Percentiles rank a stretch among this genome's conserved stretches.
Evolutionary conservation across 768 basidiomycete species (phyloP).

Genomic region (Hygrocybe punicea): DNA sequence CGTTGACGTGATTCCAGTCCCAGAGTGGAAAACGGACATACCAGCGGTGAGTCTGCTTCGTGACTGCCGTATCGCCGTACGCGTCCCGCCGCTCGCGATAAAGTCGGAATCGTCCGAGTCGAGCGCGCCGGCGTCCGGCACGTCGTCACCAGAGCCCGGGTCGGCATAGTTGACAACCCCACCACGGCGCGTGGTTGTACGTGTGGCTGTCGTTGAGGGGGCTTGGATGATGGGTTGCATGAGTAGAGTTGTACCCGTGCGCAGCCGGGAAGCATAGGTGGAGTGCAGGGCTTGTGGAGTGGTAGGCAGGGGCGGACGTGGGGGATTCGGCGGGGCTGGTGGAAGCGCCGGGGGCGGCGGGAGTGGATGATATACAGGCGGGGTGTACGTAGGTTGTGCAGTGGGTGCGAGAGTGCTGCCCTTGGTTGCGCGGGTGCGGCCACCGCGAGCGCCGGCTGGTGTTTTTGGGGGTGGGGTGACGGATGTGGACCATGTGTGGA

Average conservation of each 20-base stretch:
- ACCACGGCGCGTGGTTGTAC: conserved; percentile 56
- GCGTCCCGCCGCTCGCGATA: conserved; percentile 57
- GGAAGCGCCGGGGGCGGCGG: conserved; percentile 33
- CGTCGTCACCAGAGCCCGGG: conserved; percentile 77
- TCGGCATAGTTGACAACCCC: conserved; percentile 85
- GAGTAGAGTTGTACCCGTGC: conserved; percentile 84
- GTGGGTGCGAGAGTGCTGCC: conserved; percentile 42
- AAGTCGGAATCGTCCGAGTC: conserved; percentile 87
- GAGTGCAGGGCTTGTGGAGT: conserved; percentile 69
- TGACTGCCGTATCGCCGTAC: conserved; percentile 52
- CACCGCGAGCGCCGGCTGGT: conserved; percentile 39
- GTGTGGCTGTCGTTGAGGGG: conserved; percentile 38
- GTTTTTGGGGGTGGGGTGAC: conserved; percentile 51
- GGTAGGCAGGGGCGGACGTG: conserved; percentile 56
- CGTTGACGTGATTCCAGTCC: conserved; percentile 43
- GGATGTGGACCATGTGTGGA: conserved; percentile 65
- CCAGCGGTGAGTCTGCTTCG: conserved; percentile 42
- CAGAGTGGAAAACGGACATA: conserved; percentile 54
- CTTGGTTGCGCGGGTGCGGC: conserved; percentile 41
- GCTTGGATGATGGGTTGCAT: conserved; percentile 74
- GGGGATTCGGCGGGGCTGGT: conserved; percentile 44
- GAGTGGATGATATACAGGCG: conserved; percentile 38
- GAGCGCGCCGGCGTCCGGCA: conserved; percentile 74
- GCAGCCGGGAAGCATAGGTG: conserved; percentile 85
- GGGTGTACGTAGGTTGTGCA: conserved; percentile 26